Base-by-base conservation (phyloP, 208 protist genomes). In the Acanthamoeba castellanii region DNA sequence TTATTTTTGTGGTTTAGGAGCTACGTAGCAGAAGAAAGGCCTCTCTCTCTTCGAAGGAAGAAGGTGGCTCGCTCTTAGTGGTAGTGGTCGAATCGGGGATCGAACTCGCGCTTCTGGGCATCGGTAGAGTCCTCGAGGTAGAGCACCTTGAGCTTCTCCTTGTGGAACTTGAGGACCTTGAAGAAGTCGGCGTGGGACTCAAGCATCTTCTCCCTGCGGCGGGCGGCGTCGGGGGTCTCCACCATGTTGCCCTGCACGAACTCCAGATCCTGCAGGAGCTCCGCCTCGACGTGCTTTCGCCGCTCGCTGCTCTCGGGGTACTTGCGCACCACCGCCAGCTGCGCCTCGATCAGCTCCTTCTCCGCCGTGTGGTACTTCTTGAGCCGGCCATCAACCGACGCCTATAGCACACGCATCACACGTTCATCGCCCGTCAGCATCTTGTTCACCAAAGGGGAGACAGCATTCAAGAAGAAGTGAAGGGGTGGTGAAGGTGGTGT, bases 91-190 rank as follows among this genome's bases (percentile, higher is more conserved):
- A 68, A 89, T 68, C 82, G 82, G 9, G 82, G 55, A 50, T 89
- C 82, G 82, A 66, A 89, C 55, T 89, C 55, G 50, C 47, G 47
- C 82, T 89, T 66, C 82, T 89, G 52, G n/a, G 55, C 82, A 37
- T 57, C 82, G 52, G 47, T 66, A 16, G 82, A 57, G 47, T 89
- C 55, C 52, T 89, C 82, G 30, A 89, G 42, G 82, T 89, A 89
- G 30, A 89, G 55, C 50, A 89, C 82, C 82, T 89, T 89, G 52
- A 89, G 82, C 82, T 89, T 89, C 82, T 89, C 82, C 82, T 89
- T 89, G 52, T 89, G 82, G 55, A 89, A 89, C 82, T 66, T 89
- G 52, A 89, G 55, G 16, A 89, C 82, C 82, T 89, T 89, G 52
- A 89, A 89, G 55, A 89, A 89, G 82, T 89, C 82, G 50, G 82